phyloP scores from a whole-genome alignment of 257 asterid genomes.

The Paraleonurus japonicus region DNA sequence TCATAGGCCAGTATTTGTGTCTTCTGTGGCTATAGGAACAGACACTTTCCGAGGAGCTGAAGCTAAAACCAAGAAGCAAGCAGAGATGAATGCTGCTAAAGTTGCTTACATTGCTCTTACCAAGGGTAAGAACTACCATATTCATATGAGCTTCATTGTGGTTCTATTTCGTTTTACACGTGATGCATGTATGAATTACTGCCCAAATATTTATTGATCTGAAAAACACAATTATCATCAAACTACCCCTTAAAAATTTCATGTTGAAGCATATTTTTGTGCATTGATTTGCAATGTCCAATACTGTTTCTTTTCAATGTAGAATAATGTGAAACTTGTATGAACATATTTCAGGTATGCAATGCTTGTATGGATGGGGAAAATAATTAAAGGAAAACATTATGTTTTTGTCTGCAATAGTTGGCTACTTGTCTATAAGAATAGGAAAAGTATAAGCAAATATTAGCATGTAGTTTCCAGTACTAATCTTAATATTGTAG shows the following conservation, averaged over 20 bases:
- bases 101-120: conserved; percentile 52
- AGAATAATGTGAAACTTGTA: background rate
- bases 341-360: background rate
- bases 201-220: background rate
- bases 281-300: background rate
- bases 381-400: background rate
- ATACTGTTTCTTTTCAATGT: background rate
- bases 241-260: background rate
- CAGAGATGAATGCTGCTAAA: conserved; percentile 88
- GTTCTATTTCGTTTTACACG: background rate
- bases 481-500: background rate
- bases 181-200: background rate
- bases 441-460: background rate
- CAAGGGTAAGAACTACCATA: conserved; percentile 40
- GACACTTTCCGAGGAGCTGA: conserved; percentile 47
- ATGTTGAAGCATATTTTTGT: background rate
- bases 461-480: background rate
- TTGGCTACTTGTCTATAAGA: background rate
- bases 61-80: conserved; percentile 68
- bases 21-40: conserved; percentile 55
- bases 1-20: conserved; percentile 49
- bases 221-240: too few species aligned
- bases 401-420: background rate
- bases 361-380: background rate
- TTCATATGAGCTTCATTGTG: conserved; percentile 1